phyloP scores from a whole-genome alignment of 768 basidiomycete genomes.

The Gloeopeniophorella convolvens region DNA sequence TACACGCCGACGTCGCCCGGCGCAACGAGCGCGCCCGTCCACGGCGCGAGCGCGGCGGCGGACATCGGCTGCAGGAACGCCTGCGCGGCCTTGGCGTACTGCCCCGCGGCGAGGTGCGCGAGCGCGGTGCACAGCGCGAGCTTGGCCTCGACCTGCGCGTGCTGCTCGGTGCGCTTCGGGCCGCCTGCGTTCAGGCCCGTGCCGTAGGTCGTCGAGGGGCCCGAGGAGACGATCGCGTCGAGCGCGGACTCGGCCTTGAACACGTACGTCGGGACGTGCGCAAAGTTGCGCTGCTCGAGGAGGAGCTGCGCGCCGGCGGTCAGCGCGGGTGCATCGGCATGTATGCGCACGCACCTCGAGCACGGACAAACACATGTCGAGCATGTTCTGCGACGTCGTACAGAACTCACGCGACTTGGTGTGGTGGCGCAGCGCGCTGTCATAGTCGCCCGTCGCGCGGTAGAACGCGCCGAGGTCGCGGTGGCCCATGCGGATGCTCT shows the following conservation, averaged over 20 bases:
- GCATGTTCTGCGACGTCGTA: slow-evolving; percentile 83
- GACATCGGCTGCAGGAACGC: slow-evolving; percentile 65
- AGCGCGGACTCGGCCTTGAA: slow-evolving; percentile 94
- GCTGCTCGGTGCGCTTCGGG: slow-evolving; percentile 41
- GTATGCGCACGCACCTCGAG: slow-evolving; percentile 49
- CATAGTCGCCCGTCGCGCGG: slow-evolving; percentile 64
- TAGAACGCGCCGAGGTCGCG: slow-evolving; percentile 82
- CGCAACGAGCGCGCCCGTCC: slow-evolving; percentile 77
- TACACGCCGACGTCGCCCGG: slow-evolving; percentile 85
- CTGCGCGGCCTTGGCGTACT: slow-evolving; percentile 76
- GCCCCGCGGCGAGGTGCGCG: slow-evolving; percentile 60
- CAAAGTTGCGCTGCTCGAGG: slow-evolving; percentile 80
- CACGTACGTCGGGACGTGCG: slow-evolving; percentile 85
- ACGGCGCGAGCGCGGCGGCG: slow-evolving; percentile 63
- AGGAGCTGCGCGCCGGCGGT: slow-evolving; percentile 48
- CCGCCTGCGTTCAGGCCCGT: slow-evolving; percentile 24
- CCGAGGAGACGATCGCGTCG: slow-evolving; percentile 45
- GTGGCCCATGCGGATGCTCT: slow-evolving; percentile 93
- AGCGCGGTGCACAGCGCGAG: slow-evolving; percentile 79
- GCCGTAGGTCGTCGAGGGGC: slow-evolving; percentile 17
- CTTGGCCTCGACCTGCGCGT: slow-evolving; percentile 62
- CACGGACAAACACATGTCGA: slow-evolving; percentile 85
- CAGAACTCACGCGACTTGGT: slow-evolving; percentile 93
- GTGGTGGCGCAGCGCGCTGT: slow-evolving; percentile 69
- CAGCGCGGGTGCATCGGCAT: slow-evolving; percentile 3